These are phyloP conservation scores for Spencermartinsiella ligniputridi DNA, from an alignment of 1,139 yeast species.

Conservation along the genomic window DNA sequence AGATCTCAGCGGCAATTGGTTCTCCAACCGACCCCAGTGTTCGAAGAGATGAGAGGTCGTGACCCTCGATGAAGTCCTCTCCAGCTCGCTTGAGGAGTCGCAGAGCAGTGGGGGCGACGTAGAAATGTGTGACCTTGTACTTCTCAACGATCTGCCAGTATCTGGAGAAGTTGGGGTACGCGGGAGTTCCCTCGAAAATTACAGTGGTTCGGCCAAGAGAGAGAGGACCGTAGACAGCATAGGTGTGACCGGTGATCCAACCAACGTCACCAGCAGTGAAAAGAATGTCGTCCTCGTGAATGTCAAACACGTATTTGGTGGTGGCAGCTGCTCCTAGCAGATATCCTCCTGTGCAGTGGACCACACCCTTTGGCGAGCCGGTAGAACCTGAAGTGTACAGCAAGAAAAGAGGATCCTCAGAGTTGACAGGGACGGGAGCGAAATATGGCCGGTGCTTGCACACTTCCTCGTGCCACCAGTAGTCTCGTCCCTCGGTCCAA, in stretches of 20 bases:
- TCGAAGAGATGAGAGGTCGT: slow-evolving; percentile 86
- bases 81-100: slow-evolving; percentile 95
- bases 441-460: slow-evolving; percentile 76
- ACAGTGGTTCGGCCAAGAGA: slow-evolving; percentile 84
- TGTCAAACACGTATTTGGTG: slow-evolving; percentile 88
- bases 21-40: slow-evolving; percentile 98
- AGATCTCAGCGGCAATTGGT: slow-evolving; percentile 95
- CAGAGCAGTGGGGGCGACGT: slow-evolving; percentile 97
- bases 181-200: slow-evolving; percentile 97
- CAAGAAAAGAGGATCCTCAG: slow-evolving; percentile 92
- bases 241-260: slow-evolving; percentile 99
- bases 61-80: slow-evolving; percentile 80
- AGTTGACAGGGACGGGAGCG: slow-evolving; percentile 81
- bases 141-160: slow-evolving; percentile 95
- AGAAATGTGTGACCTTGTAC: slow-evolving; percentile 92
- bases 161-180: slow-evolving; percentile 93
- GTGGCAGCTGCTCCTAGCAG: slow-evolving; percentile 92
- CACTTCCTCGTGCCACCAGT: slow-evolving; percentile 88
- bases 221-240: slow-evolving; percentile 92
- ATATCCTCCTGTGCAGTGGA: slow-evolving; percentile 92
- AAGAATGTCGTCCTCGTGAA: slow-evolving; percentile 79
- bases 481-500: slow-evolving; percentile 82
- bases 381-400: slow-evolving; percentile 96
- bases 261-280: slow-evolving; percentile 99
- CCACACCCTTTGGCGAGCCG: slow-evolving; percentile 98